These are phyloP conservation scores for Populus simonii DNA, from an alignment of 345 rosid species.

Conservation along the genomic window DNA sequence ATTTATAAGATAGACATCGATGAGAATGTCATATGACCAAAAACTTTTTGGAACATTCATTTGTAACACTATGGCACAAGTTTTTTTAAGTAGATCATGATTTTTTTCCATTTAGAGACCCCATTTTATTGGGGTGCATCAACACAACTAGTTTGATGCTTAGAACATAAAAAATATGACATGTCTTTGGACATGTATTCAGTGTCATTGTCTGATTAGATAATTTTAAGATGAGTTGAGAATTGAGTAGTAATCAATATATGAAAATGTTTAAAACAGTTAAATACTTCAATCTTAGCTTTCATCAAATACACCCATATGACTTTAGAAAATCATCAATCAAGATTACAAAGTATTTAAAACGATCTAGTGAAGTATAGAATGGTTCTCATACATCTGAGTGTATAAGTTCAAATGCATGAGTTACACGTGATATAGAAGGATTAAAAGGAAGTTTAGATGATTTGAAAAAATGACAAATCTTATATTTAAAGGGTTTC, in stretches of 20 bases:
- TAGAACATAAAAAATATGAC: background rate
- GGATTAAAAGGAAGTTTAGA: background rate
- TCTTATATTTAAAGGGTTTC: background rate
- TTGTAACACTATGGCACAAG: no score
- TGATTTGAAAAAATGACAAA: no score
- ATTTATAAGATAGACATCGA: no score
- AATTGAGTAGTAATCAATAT: background rate
- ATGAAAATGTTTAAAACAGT: background rate
- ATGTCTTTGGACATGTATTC: background rate
- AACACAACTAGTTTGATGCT: background rate
- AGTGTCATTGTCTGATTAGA: no score
- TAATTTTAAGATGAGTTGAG: background rate
- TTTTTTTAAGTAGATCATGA: no score
- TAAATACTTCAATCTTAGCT: background rate
- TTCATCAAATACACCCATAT: background rate
- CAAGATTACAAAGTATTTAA: background rate
- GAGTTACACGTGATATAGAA: background rate
- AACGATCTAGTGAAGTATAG: background rate
- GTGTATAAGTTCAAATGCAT: background rate
- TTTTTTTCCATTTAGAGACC: no score
- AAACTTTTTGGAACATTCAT: no score
- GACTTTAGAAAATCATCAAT: no score
- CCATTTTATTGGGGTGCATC: no score
- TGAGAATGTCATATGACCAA: no score
- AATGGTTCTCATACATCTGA: background rate